Percentiles rank a stretch among this genome's conserved stretches.
Evolutionary conservation across 1,139 yeast genomes (phyloP).

Genomic region (Pichia sp.): DNA sequence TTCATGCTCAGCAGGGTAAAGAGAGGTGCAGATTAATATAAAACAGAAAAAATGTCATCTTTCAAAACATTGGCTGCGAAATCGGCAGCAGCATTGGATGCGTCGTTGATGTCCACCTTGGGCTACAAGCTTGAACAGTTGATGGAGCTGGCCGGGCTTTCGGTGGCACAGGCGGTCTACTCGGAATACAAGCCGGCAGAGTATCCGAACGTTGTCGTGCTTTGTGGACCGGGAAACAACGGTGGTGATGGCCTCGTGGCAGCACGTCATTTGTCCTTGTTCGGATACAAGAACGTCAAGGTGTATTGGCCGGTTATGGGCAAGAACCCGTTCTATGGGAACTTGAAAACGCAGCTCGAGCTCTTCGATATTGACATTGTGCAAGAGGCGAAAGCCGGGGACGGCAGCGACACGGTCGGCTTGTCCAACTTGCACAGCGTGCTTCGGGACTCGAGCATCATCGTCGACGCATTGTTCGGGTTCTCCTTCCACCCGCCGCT

Average conservation of each 20-base stretch:
- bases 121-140: conserved; percentile 88
- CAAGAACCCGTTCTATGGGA: conserved; percentile 40
- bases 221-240: conserved; percentile 94
- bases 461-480: conserved; percentile 86
- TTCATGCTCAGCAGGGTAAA: too few species aligned
- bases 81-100: conserved; percentile 75
- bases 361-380: conserved; percentile 49
- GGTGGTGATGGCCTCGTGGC: conserved; percentile 97
- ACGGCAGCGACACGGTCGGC: conserved; percentile 20
- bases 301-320: conserved; percentile 65
- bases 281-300: conserved; percentile 66
- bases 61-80: conserved; percentile 52
- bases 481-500: conserved; percentile 90
- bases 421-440: conserved; percentile 18
- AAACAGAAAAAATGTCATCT: too few species aligned
- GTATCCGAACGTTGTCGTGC: conserved; percentile 50
- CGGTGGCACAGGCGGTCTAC: conserved; percentile 85
- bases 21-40: too few species aligned
- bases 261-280: conserved; percentile 78
- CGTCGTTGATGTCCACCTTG: conserved; percentile 73
- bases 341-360: conserved; percentile 55
- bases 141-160: conserved; percentile 94
- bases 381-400: conserved; percentile 21
- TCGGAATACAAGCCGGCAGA: conserved; percentile 54
- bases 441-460: conserved; percentile 35